These are phyloP conservation scores for Protostelium mycophagum DNA, from an alignment of 78 protist species.

Conservation along the genomic window DNA sequence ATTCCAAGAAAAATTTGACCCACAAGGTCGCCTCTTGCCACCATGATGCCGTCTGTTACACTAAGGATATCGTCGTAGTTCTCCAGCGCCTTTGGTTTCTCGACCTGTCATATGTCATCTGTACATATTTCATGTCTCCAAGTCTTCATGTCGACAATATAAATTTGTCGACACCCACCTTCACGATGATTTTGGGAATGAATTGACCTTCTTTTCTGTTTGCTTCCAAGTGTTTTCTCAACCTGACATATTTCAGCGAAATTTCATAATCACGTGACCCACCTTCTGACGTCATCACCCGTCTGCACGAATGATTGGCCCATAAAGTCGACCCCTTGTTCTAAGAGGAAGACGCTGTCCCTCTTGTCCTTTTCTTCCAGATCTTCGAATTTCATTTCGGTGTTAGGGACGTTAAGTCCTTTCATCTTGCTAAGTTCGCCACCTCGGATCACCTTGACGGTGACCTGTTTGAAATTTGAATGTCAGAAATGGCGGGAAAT, in stretches of 20 bases:
- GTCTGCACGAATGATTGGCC: background rate
- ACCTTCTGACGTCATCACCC: background rate
- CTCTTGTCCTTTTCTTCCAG: background rate
- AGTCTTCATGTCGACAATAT: too few relatives aligned
- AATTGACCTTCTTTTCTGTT: background rate
- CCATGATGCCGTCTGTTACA: background rate
- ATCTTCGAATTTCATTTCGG: background rate
- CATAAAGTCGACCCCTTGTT: background rate
- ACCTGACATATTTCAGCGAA: background rate
- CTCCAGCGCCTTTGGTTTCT: background rate
- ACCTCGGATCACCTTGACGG: background rate
- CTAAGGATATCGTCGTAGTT: background rate
- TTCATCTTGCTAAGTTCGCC: background rate
- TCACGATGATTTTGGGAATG: background rate
- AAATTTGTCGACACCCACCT: too few relatives aligned
- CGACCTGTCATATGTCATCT: too few relatives aligned
- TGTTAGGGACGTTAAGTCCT: background rate
- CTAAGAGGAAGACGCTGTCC: background rate
- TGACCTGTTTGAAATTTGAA: background rate
- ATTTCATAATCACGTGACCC: background rate
- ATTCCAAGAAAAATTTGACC: too few relatives aligned
- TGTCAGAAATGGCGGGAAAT: background rate
- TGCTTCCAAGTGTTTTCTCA: background rate
- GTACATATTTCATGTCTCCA: too few relatives aligned
- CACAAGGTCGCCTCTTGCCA: background rate